Percentiles rank a stretch among this genome's conserved stretches.
Conservation (phyloP, 2,329 filamentous ascomycete species). For the Diaporthe australafricana region DNA sequence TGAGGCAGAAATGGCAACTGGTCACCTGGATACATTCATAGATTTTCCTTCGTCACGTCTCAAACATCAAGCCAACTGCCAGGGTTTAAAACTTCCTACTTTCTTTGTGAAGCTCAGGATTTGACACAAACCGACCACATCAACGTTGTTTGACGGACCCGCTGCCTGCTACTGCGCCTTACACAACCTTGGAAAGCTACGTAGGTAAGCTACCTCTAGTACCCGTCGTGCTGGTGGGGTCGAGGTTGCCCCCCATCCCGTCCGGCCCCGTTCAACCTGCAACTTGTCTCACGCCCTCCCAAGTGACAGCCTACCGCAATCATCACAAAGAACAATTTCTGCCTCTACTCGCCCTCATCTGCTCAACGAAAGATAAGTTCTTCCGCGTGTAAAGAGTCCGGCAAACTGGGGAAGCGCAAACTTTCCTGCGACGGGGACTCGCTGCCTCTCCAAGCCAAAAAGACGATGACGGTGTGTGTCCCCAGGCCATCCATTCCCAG, state of each 20-base stretch:
- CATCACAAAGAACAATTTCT: slow-evolving; percentile 23
- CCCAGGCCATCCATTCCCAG: slow-evolving; percentile 12
- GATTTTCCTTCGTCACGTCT: not conserved
- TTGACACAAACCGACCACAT: not conserved
- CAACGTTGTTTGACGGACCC: not conserved
- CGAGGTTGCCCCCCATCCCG: slow-evolving; percentile 20
- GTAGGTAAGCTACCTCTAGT: not conserved
- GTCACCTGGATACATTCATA: not conserved
- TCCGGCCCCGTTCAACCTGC: slow-evolving; percentile 9
- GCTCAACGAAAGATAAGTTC: slow-evolving; percentile 28
- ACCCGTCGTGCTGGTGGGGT: slow-evolving; percentile 31
- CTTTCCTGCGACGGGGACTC: slow-evolving; percentile 68
- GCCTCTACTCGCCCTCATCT: not conserved
- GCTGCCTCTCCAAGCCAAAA: slow-evolving; percentile 65
- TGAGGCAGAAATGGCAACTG: not conserved
- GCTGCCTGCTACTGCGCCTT: not conserved
- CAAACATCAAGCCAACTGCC: not conserved
- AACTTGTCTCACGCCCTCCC: slow-evolving; percentile 22
- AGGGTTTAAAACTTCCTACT: not conserved
- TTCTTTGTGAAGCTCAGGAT: not conserved
- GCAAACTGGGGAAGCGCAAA: slow-evolving; percentile 76
- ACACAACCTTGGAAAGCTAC: not conserved
- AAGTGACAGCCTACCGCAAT: not conserved
- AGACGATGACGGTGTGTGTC: slow-evolving; percentile 70
- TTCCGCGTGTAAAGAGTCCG: slow-evolving; percentile 40